phyloP scores from a whole-genome alignment of 768 basidiomycete genomes.

The Kwoniella dendrophila region DNA sequence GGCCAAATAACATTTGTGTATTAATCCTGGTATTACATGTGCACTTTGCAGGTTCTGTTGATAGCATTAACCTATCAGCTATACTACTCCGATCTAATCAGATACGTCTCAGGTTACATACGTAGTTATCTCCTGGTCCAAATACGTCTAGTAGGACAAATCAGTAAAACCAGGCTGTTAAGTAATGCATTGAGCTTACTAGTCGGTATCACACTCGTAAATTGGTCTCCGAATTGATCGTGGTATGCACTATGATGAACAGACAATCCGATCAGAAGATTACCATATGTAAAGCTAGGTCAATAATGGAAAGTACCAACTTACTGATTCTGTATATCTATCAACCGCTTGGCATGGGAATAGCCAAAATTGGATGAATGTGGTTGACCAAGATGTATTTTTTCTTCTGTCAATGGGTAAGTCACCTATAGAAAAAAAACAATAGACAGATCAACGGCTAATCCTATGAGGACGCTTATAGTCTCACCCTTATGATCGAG shows the following conservation, averaged over 20 bases:
- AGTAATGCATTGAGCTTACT: conserved; percentile 54
- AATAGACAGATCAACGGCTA: too few relatives aligned
- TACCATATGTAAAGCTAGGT: background rate
- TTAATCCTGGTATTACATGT: conserved; percentile 91
- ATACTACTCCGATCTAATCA: too few relatives aligned
- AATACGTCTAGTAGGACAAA: conserved; percentile 65
- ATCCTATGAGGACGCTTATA: too few relatives aligned
- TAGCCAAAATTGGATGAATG: conserved; percentile 96
- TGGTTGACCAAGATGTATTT: conserved; percentile 88
- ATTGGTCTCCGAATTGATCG: conserved; percentile 91
- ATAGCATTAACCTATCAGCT: conserved; percentile 16
- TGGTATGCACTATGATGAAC: conserved; percentile 74
- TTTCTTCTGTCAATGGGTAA: conserved; percentile 89
- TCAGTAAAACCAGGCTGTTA: background rate
- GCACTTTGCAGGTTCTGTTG: conserved; percentile 86
- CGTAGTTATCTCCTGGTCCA: conserved; percentile 88
- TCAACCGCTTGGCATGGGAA: conserved; percentile 91
- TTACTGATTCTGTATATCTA: conserved; percentile 92
- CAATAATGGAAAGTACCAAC: conserved; percentile 37
- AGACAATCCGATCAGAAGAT: background rate
- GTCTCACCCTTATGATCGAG: too few relatives aligned
- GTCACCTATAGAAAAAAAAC: conserved; percentile 61
- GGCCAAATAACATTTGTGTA: conserved; percentile 89
- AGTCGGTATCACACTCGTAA: conserved; percentile 94
- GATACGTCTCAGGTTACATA: too few relatives aligned